A percentile compares a stretch with the other conserved stretches of the same genome.
Evolutionary conservation across 2,329 filamentous ascomycete species (phyloP).

Genomic region (Diaporthe sp.): DNA sequence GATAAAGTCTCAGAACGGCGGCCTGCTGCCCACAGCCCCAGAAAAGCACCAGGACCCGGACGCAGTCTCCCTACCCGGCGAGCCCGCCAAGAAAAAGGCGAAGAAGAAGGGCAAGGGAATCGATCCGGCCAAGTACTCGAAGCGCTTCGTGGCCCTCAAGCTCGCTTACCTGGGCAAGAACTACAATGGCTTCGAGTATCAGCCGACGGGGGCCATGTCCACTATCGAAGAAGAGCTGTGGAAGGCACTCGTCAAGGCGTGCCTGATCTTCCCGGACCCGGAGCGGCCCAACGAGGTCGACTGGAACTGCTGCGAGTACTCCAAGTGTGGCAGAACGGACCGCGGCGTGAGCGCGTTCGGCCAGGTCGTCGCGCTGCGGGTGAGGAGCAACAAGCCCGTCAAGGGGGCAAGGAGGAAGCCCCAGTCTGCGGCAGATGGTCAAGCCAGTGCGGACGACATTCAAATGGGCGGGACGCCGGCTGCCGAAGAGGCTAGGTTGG

Average conservation of each 20-base stretch:
- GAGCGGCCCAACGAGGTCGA: constrained; percentile 74
- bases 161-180: constrained; percentile 92
- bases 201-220: constrained; percentile 78
- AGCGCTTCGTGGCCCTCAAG: constrained; percentile 89
- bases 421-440: constrained; percentile 45
- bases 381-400: constrained; percentile 84
- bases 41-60: constrained; percentile 1
- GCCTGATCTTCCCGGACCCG: constrained; percentile 79
- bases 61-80: not conserved
- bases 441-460: constrained; percentile 43
- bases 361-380: constrained; percentile 87
- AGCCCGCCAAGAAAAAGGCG: constrained; percentile 36
- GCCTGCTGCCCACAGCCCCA: not conserved
- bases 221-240: constrained; percentile 95
- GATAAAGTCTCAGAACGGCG: constrained; percentile 56
- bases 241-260: constrained; percentile 87
- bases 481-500: constrained; percentile 14
- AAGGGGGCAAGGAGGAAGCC: constrained; percentile 44
- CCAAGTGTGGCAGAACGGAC: constrained; percentile 95
- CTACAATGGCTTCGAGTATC: constrained; percentile 95
- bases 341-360: constrained; percentile 96
- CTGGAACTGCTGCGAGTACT: constrained; percentile 90
- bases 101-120: constrained; percentile 69
- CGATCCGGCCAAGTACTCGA: constrained; percentile 85
- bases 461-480: constrained; percentile 16